These are phyloP conservation scores for Fusarium oligoseptatum DNA, from an alignment of 2,329 filamentous ascomycete species.

Conservation along the genomic window DNA sequence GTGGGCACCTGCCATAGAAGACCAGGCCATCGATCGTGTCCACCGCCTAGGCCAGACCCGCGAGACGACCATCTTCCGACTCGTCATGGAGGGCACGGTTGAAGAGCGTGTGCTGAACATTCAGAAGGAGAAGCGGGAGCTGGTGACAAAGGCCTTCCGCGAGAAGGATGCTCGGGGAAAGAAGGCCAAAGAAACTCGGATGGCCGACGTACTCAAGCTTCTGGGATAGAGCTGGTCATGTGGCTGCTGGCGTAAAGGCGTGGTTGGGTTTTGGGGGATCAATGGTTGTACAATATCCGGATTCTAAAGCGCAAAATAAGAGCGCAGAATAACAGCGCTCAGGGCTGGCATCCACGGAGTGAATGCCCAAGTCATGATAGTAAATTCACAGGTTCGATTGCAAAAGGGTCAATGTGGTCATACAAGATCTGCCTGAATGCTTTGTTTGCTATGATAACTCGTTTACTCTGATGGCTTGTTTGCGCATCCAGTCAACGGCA, in stretches of 20 bases:
- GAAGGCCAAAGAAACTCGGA: conserved; percentile 68
- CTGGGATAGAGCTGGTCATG: conserved; percentile 48
- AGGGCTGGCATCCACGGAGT: neutral
- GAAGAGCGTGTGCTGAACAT: conserved; percentile 86
- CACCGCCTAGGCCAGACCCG: conserved; percentile 87
- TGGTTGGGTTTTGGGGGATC: neutral
- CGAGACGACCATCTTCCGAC: conserved; percentile 81
- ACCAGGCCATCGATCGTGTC: conserved; percentile 90
- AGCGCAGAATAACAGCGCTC: neutral
- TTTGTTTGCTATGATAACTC: neutral
- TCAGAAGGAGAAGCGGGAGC: conserved; percentile 81
- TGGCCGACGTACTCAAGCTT: conserved; percentile 68
- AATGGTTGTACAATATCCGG: conserved; percentile 9
- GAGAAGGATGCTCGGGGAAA: conserved; percentile 70
- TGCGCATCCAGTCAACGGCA: neutral
- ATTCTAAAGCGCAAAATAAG: neutral
- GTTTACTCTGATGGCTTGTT: neutral
- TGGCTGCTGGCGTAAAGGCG: neutral
- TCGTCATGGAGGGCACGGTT: conserved; percentile 84
- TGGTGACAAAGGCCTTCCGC: conserved; percentile 84
- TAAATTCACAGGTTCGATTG: neutral
- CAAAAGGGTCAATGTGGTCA: conserved; percentile 13
- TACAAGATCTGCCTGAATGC: neutral
- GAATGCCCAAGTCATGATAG: neutral
- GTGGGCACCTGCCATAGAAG: conserved; percentile 95